Conservation (phyloP, 116 monocot genomes). For the Phalaenopsis hybrid region DNA sequence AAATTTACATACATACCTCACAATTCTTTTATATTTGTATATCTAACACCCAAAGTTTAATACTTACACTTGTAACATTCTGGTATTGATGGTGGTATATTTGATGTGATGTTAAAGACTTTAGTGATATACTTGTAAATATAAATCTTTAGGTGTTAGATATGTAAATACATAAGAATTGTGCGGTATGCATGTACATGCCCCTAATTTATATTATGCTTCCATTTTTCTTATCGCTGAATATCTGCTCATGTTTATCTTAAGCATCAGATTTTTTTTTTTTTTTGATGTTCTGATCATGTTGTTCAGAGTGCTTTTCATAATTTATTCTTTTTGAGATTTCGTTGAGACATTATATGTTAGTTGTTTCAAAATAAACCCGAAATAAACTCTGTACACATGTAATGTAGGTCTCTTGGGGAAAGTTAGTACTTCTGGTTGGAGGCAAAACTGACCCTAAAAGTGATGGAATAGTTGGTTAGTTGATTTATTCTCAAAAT, state of each 20-base stretch:
- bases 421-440: constrained; percentile 67
- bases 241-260: not conserved
- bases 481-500: not conserved
- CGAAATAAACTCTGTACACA: not conserved
- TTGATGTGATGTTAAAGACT: too few species aligned
- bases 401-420: constrained; percentile 72
- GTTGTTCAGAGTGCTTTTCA: not conserved
- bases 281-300: not conserved
- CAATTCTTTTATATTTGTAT: too few species aligned
- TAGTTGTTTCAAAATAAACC: not conserved
- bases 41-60: too few species aligned
- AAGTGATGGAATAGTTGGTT: constrained; percentile 76
- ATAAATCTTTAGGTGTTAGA: too few species aligned
- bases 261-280: not conserved
- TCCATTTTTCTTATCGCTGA: not conserved
- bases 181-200: too few species aligned
- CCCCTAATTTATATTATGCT: too few species aligned
- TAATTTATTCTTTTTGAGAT: not conserved
- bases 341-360: not conserved
- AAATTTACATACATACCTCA: too few species aligned
- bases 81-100: not conserved
- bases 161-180: too few species aligned
- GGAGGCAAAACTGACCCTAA: constrained; percentile 84
- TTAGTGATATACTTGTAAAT: too few species aligned
- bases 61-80: not conserved